phyloP scores from a whole-genome alignment of 805 yeast species.

The Wickerhamomyces chaumierensis region DNA sequence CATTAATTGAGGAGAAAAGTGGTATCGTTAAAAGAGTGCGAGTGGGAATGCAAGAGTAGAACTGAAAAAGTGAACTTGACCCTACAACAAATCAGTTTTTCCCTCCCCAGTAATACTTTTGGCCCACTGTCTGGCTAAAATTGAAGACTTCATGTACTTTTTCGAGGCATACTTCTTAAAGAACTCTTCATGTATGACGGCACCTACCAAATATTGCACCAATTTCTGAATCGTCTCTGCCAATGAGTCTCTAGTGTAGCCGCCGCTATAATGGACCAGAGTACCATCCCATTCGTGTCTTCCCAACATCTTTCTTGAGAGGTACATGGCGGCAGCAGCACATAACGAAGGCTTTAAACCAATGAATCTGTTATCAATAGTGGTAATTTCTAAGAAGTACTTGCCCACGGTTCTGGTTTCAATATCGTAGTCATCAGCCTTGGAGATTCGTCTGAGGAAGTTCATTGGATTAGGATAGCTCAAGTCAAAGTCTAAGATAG shows the following conservation, averaged over 20 bases:
- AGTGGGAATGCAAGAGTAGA: not conserved
- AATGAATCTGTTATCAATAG: constrained; percentile 66
- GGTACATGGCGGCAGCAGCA: constrained; percentile 82
- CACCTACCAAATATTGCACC: constrained; percentile 64
- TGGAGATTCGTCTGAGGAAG: constrained; percentile 77
- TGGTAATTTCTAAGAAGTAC: constrained; percentile 66
- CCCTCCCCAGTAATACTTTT: constrained; percentile 31
- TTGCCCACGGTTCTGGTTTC: constrained; percentile 79
- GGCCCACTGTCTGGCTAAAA: constrained; percentile 76
- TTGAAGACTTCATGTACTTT: constrained; percentile 75
- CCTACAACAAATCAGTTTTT: constrained; percentile 3
- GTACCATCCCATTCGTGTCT: constrained; percentile 73
- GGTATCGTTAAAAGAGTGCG: not conserved
- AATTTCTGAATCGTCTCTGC: constrained; percentile 62
- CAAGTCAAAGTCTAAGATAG: constrained; percentile 61
- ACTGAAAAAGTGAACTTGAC: not conserved
- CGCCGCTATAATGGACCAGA: constrained; percentile 84
- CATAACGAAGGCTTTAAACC: constrained; percentile 65
- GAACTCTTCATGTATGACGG: constrained; percentile 82
- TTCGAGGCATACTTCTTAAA: constrained; percentile 86
- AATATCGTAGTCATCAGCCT: constrained; percentile 83
- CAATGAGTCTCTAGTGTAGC: constrained; percentile 65
- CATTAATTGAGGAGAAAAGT: not conserved
- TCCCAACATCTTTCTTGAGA: constrained; percentile 63
- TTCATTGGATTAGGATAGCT: constrained; percentile 86